Base-by-base conservation (phyloP, 176 grass and related monocot genomes). In the Coix lacrymajobi region DNA sequence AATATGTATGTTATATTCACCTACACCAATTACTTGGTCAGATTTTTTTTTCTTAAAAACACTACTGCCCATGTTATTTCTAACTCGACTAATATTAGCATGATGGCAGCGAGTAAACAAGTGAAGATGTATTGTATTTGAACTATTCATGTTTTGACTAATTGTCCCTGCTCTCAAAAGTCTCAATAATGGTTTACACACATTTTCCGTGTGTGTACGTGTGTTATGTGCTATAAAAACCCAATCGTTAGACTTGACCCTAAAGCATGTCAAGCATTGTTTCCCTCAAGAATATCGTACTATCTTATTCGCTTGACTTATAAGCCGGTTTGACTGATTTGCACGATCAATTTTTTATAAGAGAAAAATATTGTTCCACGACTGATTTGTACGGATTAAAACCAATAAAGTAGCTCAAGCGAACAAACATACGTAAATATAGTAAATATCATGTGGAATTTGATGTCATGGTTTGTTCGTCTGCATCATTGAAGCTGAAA, bases 401-500 rank as follows among this genome's bases (percentile, higher is more conserved):
- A n/a, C n/a, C n/a, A n/a, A n/a, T n/a, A n/a, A n/a, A n/a, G n/a
- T n/a, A n/a, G n/a, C n/a, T n/a, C n/a, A n/a, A n/a, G n/a, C n/a
- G n/a, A n/a, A n/a, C n/a, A n/a, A n/a, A n/a, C n/a, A n/a, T n/a
- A n/a, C n/a, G n/a, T n/a, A n/a, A 37, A 37, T 37, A 37, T 37
- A 37, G 36, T 51, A 83, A 19, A 39, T 40, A 45, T 30, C 61
- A n/a, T n/a, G 25, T 56, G 61, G 36, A 77, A 76, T 33, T 32
- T 0, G 24, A 31, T 8, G 25, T n/a, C 73, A n/a, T 34, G 34
- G 38, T 58, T 44, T 58, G 16, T 40, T 3, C 31, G 32, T 79
- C 69, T 66, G 25, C 77, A 86, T 80, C 40, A 51, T 39, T 79
- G 66, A 33, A 76, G 82, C n/a, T 56, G 17, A 78, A 48, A 79